Evolutionary conservation across 768 basidiomycete genomes (phyloP).

Genomic region (Sarcodon aspratus): DNA sequence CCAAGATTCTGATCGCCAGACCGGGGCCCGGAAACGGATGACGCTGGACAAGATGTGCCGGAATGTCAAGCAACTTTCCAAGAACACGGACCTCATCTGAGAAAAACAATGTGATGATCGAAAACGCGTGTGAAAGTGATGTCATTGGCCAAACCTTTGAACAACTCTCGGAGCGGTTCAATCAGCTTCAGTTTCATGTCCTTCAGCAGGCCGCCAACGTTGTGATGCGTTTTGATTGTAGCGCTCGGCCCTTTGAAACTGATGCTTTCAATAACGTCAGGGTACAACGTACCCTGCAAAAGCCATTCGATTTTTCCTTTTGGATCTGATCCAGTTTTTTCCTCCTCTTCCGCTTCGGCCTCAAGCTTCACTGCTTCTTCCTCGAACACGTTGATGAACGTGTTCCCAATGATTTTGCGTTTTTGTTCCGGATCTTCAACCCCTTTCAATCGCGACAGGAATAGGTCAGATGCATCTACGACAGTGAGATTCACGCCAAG

Average conservation of each 20-base stretch:
- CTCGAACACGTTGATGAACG: constrained; percentile 97
- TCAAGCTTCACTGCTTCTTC: constrained; percentile 88
- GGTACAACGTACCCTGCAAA: constrained; percentile 94
- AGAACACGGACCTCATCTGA: constrained; percentile 92
- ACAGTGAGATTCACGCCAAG: constrained; percentile 95
- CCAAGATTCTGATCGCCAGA: constrained; percentile 94
- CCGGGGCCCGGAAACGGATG: constrained; percentile 99
- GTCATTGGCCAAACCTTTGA: constrained; percentile 61
- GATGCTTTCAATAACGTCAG: constrained; percentile 98
- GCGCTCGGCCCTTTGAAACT: constrained; percentile 98
- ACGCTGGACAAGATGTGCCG: constrained; percentile 84
- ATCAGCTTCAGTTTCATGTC: constrained; percentile 99
- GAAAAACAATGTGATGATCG: neutral
- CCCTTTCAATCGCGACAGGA: constrained; percentile 79
- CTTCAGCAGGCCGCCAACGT: constrained; percentile 90
- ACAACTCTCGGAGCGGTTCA: constrained; percentile 92
- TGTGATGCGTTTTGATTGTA: constrained; percentile 99
- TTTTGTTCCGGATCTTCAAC: constrained; percentile 96
- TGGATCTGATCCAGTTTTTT: constrained; percentile 46
- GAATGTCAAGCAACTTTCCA: constrained; percentile 85
- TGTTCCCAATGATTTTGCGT: constrained; percentile 97
- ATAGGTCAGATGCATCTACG: constrained; percentile 89
- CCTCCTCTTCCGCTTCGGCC: constrained; percentile 67
- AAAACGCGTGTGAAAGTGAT: neutral
- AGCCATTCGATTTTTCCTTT: constrained; percentile 97